Percentiles rank a stretch among this genome's conserved stretches.
phyloP scores from a whole-genome alignment of 805 yeast genomes.

The Kuraishia ogatae region DNA sequence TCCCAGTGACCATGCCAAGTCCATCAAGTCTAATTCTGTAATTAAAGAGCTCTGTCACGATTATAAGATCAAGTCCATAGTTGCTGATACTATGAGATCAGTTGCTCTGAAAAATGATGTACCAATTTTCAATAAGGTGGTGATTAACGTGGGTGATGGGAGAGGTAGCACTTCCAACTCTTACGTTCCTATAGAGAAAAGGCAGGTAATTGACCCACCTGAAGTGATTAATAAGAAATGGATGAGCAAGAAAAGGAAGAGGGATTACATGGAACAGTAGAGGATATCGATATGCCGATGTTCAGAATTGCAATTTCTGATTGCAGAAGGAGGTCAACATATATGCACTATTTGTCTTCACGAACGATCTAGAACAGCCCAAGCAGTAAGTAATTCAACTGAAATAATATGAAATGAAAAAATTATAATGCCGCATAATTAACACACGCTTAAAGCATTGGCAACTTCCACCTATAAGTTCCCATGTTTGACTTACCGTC shows the following conservation, averaged over 20 bases:
- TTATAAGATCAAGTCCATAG: conserved; percentile 43
- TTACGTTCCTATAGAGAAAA: conserved; percentile 48
- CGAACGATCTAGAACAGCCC: too few species aligned
- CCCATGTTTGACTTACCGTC: too few species aligned
- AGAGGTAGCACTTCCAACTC: conserved; percentile 46
- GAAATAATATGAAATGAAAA: neutral
- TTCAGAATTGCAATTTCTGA: neutral
- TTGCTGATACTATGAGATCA: conserved; percentile 41
- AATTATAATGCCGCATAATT: too few species aligned
- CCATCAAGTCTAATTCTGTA: conserved; percentile 30
- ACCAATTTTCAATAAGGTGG: conserved; percentile 18
- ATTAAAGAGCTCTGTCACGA: conserved; percentile 48
- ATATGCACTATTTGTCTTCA: too few species aligned
- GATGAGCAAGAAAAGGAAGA: conserved; percentile 29
- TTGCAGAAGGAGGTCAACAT: neutral
- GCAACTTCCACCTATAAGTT: too few species aligned
- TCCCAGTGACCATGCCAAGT: conserved; percentile 25
- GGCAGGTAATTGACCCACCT: conserved; percentile 56
- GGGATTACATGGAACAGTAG: neutral
- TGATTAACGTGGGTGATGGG: conserved; percentile 67
- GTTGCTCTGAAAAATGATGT: conserved; percentile 16
- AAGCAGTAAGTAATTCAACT: neutral
- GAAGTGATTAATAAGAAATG: conserved; percentile 63
- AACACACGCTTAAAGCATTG: too few species aligned
- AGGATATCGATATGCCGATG: neutral